Evolutionary conservation across 1,139 yeast genomes (phyloP).

Genomic region (Lodderomyces theae): DNA sequence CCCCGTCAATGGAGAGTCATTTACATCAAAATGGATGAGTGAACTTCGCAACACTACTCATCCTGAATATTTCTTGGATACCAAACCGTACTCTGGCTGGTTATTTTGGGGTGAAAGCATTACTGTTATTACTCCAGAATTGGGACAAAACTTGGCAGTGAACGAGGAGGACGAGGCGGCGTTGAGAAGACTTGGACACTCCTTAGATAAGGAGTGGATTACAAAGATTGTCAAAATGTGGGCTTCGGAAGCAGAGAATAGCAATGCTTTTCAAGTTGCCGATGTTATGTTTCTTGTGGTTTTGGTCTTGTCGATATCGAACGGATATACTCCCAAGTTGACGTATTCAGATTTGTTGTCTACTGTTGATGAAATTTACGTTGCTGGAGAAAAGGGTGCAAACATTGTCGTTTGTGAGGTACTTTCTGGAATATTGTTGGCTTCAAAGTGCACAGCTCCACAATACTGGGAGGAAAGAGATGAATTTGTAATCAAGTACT

Average conservation of each 20-base stretch:
- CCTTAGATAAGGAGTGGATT: conserved; percentile 60
- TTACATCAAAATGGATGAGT: conserved; percentile 40
- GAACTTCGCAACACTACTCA: conserved; percentile 52
- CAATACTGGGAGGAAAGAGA: conserved; percentile 39
- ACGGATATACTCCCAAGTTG: conserved; percentile 35
- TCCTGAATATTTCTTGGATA: conserved; percentile 59
- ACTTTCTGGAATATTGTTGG: conserved; percentile 54
- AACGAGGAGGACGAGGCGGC: conserved; percentile 38
- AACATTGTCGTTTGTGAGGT: conserved; percentile 65
- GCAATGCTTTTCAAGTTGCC: conserved; percentile 58
- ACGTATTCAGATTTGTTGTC: conserved; percentile 47
- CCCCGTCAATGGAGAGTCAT: conserved; percentile 30
- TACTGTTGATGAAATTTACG: conserved; percentile 51
- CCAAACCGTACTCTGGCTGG: conserved; percentile 64
- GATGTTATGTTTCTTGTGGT: conserved; percentile 55
- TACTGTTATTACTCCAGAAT: conserved; percentile 42
- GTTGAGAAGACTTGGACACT: conserved; percentile 42
- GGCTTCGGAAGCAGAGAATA: conserved; percentile 63
- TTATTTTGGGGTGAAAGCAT: conserved; percentile 70
- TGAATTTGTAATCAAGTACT: conserved; percentile 40
- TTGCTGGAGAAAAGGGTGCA: conserved; percentile 59
- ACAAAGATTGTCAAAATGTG: conserved; percentile 49
- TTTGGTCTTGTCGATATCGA: conserved; percentile 44
- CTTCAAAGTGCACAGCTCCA: conserved; percentile 38
- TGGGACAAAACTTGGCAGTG: conserved; percentile 27